phyloP scores from a whole-genome alignment of 495 filamentous ascomycete species.

The Geoglossum glabrum region DNA sequence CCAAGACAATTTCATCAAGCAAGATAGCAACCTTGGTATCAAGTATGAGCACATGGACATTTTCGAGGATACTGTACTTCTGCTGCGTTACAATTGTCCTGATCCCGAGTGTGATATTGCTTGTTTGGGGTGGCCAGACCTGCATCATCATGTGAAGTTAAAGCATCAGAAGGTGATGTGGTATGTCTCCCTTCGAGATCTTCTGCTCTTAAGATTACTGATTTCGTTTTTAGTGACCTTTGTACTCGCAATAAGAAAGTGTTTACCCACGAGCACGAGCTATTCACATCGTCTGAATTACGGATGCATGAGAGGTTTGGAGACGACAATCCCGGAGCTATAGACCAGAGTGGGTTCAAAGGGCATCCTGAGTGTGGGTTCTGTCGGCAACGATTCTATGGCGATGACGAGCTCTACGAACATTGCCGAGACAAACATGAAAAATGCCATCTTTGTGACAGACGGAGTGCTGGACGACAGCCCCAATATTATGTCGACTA shows the following conservation, averaged over 20 bases:
- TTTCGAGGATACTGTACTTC: constrained; percentile 62
- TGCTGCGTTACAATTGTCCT: constrained; percentile 93
- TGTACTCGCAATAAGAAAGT: constrained; percentile 93
- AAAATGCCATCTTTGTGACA: constrained; percentile 85
- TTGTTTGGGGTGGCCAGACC: constrained; percentile 77
- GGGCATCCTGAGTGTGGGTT: constrained; percentile 91
- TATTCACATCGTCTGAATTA: constrained; percentile 70
- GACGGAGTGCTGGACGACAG: constrained; percentile 41
- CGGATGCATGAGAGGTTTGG: constrained; percentile 76
- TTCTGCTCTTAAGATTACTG: background rate
- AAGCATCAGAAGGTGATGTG: constrained; percentile 81
- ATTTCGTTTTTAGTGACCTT: constrained; percentile 36
- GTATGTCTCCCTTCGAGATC: constrained; percentile 20
- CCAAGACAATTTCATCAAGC: constrained; percentile 46
- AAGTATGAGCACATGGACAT: constrained; percentile 73
- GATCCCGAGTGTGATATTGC: constrained; percentile 69
- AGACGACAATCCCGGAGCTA: constrained; percentile 75
- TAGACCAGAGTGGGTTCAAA: constrained; percentile 88
- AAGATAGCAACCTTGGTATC: constrained; percentile 71
- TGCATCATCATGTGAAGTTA: constrained; percentile 73
- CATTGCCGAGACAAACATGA: constrained; percentile 89
- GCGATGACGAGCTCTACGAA: constrained; percentile 79
- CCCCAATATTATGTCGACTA: constrained; percentile 84
- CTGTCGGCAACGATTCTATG: constrained; percentile 82
- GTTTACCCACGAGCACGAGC: constrained; percentile 90